Percentiles rank a stretch among this genome's conserved stretches.
Conservation (phyloP, 2,329 filamentous ascomycete species). For the Calonectria honghensis region DNA sequence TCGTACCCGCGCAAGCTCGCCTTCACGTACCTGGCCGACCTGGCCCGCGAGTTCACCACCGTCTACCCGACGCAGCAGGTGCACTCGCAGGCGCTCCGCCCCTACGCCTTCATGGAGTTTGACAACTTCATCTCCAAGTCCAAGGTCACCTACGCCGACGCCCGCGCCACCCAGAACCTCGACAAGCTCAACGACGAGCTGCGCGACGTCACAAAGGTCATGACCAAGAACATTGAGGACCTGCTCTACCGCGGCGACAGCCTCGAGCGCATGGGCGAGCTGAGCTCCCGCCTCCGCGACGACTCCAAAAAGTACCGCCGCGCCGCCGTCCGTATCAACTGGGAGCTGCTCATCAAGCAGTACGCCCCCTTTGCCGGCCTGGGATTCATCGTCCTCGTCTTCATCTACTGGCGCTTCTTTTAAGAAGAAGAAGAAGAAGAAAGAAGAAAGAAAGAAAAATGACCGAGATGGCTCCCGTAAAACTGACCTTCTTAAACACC, state of each 20-base stretch:
- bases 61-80: slow-evolving; percentile 86
- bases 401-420: slow-evolving; percentile 96
- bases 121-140: slow-evolving; percentile 97
- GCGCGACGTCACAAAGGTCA: slow-evolving; percentile 97
- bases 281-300: slow-evolving; percentile 89
- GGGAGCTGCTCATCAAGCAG: slow-evolving; percentile 97
- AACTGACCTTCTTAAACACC: slow-evolving; percentile 37
- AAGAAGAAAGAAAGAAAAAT: too few relatives aligned
- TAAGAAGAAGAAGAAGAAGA: slow-evolving; percentile 61
- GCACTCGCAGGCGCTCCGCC: slow-evolving; percentile 83
- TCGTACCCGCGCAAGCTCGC: slow-evolving; percentile 98
- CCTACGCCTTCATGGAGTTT: slow-evolving; percentile 98
- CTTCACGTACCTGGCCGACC: slow-evolving; percentile 97
- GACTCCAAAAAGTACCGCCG: slow-evolving; percentile 96
- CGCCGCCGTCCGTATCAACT: slow-evolving; percentile 96
- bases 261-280: slow-evolving; percentile 97
- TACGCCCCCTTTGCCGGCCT: slow-evolving; percentile 93
- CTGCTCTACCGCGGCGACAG: slow-evolving; percentile 95
- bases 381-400: slow-evolving; percentile 87
- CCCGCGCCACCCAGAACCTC: slow-evolving; percentile 91
- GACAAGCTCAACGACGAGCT: slow-evolving; percentile 98
- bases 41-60: slow-evolving; percentile 91
- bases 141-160: slow-evolving; percentile 94
- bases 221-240: slow-evolving; percentile 99
- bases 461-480: neutral